Base-by-base conservation (phyloP, 441 rosid genomes). In the Adansonia madagascariensis region DNA sequence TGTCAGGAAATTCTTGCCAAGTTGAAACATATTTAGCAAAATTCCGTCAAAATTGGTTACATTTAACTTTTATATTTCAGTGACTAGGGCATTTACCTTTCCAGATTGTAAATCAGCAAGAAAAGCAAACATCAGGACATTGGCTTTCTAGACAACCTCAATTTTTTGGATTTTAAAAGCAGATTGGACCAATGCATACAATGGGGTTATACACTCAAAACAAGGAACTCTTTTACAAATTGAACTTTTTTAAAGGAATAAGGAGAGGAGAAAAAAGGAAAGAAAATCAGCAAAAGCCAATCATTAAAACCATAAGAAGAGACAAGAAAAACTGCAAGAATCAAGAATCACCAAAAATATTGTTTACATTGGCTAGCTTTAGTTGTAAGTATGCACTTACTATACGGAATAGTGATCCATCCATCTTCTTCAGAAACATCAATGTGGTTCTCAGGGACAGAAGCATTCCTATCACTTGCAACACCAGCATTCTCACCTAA, bases 341-440 rank as follows among this genome's bases (percentile, higher is more conserved):
- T 70, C 14, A 15, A 14, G 1, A 17, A 35, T 31, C 18, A 31
- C 6, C 11, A 35, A 56, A 53, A 31, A 15, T 27, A 6, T 27
- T 31, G 47, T 35, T 11, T 71, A 35, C 10, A 71, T 35, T 53
- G 39, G 14, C 18, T 56, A 50, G 74, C 47, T 39, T 63, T 22
- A 50, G 56, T 50, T 39, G 75, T 47, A 15, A 72, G 84, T 31
- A 64, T 55, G 27, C 89, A 96, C 99, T 89, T 92, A 96, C 99
- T 89, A 62, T 81, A 86, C 10, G 99, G 98, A 78, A 96, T 90
- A 17, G 86, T 85, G 79, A 96, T 90, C 94, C 95, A 92, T 81
- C 98, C 99, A 87, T 96, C 92, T 80, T 92, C 94, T 56, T 90
- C 94, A 18, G 93, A 85, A 24, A 96, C 97, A 88, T 92, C 93